These are phyloP conservation scores for Tylopilus rubrobrunneus DNA, from an alignment of 768 basidiomycete species.

Conservation along the genomic window DNA sequence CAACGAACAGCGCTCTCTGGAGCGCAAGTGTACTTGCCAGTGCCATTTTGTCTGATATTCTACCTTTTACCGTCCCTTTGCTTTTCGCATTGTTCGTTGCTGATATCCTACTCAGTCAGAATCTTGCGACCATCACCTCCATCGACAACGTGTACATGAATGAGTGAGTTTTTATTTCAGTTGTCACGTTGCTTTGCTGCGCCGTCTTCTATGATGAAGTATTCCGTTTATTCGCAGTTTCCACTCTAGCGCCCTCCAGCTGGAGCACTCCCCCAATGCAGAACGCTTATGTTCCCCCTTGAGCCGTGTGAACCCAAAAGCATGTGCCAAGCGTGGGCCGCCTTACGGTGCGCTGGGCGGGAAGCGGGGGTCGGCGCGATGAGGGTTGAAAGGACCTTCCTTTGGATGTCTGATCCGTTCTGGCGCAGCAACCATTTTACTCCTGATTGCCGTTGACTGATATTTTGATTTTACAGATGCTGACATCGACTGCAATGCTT, in stretches of 20 bases:
- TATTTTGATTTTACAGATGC: conserved; percentile 1
- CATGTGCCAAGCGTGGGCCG: conserved; percentile 61
- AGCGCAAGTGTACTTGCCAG: conserved; percentile 82
- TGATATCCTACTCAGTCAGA: conserved; percentile 12
- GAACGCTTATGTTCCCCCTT: conserved; percentile 73
- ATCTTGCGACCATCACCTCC: not conserved
- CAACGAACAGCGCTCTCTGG: conserved; percentile 63
- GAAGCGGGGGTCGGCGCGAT: conserved; percentile 70
- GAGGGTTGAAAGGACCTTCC: conserved; percentile 73
- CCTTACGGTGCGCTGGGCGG: conserved; percentile 65
- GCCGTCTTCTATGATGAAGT: conserved; percentile 47
- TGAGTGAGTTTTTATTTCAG: conserved; percentile 23
- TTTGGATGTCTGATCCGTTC: conserved; percentile 79
- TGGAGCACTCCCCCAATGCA: conserved; percentile 70
- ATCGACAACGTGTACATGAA: not conserved
- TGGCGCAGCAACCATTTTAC: conserved; percentile 22
- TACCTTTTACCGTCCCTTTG: not conserved
- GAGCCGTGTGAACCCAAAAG: conserved; percentile 66
- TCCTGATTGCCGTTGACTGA: conserved; percentile 3
- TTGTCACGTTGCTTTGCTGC: conserved; percentile 14
- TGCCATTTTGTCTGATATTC: conserved; percentile 76
- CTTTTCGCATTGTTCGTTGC: conserved; percentile 3
- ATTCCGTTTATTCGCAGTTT: conserved; percentile 83
- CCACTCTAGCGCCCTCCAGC: conserved; percentile 67
- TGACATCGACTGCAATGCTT: not conserved